Conservation (phyloP, 225 moss, liverwort and hornwort species). For the Physcomitrium patens region DNA sequence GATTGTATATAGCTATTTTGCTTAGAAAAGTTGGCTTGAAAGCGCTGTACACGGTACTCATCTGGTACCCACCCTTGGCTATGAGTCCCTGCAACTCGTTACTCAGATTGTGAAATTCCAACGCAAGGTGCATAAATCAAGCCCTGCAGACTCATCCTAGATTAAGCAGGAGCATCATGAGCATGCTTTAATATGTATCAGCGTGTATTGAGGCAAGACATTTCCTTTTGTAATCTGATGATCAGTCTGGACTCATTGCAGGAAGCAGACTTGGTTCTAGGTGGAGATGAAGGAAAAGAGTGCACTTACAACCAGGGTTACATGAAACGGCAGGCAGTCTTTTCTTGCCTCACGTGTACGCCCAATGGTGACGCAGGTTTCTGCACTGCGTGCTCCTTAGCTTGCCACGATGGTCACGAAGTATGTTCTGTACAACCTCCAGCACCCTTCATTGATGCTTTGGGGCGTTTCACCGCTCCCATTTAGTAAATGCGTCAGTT, state of each 20-base stretch:
- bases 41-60: background rate
- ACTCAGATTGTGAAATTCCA: background rate
- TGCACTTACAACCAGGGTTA: conserved; percentile 91
- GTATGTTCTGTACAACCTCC: conserved; percentile 36
- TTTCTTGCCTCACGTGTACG: conserved; percentile 86
- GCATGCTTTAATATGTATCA: background rate
- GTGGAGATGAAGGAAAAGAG: conserved; percentile 94
- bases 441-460: background rate
- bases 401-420: conserved; percentile 89
- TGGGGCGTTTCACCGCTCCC: background rate
- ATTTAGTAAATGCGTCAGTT: background rate
- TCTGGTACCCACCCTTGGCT: background rate
- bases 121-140: background rate
- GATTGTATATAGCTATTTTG: background rate
- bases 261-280: conserved; percentile 86
- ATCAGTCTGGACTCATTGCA: conserved; percentile 33
- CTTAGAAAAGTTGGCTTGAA: background rate
- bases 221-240: conserved; percentile 7
- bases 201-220: background rate
- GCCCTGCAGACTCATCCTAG: background rate
- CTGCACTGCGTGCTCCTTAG: conserved; percentile 82
- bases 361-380: conserved; percentile 76
- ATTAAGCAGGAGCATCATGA: conserved; percentile 8
- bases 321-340: conserved; percentile 88
- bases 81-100: background rate